Conservation (phyloP, 108 stramenopile species). For the Skeletonema costatum region DNA sequence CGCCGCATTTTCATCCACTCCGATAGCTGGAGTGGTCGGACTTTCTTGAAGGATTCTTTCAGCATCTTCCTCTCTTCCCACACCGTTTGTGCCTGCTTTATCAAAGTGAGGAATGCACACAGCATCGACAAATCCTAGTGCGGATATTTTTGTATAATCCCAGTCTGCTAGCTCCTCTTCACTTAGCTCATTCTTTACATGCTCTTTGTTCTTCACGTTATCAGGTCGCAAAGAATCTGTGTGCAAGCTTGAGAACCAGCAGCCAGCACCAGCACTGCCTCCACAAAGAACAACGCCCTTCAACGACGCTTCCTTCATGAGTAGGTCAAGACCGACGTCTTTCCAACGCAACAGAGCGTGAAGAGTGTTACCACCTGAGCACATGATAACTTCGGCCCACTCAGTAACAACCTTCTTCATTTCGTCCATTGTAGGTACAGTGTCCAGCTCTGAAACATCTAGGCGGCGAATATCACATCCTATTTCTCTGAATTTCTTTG, state of each 20-base stretch:
- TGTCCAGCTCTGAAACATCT: no score
- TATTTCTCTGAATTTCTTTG: no score
- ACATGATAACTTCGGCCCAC: no score
- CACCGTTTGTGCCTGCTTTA: slow-evolving; percentile 19
- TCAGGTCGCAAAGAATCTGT: slow-evolving; percentile 37
- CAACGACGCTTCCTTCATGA: no score
- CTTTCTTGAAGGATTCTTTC: slow-evolving; percentile 18
- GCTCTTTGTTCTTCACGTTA: slow-evolving; percentile 25
- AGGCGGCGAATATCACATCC: no score
- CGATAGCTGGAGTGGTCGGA: slow-evolving; percentile 7
- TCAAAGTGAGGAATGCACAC: slow-evolving; percentile 42
- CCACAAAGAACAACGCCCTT: slow-evolving; percentile 27
- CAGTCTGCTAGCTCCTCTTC: slow-evolving; percentile 38
- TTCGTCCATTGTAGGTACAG: no score
- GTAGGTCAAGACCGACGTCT: no score
- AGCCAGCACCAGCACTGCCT: slow-evolving; percentile 36
- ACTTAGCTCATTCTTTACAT: slow-evolving; percentile 11
- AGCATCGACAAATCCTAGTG: slow-evolving; percentile 33
- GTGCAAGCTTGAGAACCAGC: slow-evolving; percentile 36
- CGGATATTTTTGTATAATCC: slow-evolving; percentile 34
- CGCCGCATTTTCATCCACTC: slow-evolving; percentile 38
- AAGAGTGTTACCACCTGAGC: no score
- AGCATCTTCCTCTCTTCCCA: slow-evolving; percentile 11
- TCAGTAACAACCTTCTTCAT: no score
- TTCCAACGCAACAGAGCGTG: no score